Base-by-base conservation (phyloP, 2,329 filamentous ascomycete genomes). In the Apiospora arundinis region DNA sequence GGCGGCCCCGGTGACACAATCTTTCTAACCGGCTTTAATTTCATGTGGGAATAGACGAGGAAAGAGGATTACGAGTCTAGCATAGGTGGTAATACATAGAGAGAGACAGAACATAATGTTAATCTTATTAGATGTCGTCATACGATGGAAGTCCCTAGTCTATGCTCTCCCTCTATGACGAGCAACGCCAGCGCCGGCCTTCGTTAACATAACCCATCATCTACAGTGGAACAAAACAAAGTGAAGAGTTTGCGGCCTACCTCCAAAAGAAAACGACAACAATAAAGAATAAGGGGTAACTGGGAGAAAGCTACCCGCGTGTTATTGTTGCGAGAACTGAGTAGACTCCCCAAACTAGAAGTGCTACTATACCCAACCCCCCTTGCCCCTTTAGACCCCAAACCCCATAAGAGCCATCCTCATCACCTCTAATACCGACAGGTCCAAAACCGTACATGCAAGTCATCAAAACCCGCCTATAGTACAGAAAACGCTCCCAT, bases 401-500 rank as follows among this genome's bases (percentile, higher is more conserved):
- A 40, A 23, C 40, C 32, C 32, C 56, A 23, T 12, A 40, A n/a
- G 14, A 32, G 49, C 6, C 1, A 60, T 7, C 18, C 21, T 40
- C 32, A 60, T 37, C 28, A n/a, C 16, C 49, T 32, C 49, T 6
- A 40, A 40, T 32, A 40, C 56, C 56, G 21, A 63, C 56, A 6
- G 16, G 11, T 16, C 42, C 42, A 18, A 42, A 42, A 9, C 23
- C 32, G 56, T 63, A 40, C 56, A 40, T 63, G 32, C 56, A 63
- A 63, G 56, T 40, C 56, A 60, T 60, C 21, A 60, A 60, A 60
- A 37, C 28, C 52, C 52, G 52, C 52, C 52, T 60, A n/a, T 37
- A 60, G 52, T 60, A 60, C 52, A 60, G 16, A 37, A 12, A 21
- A 12, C 56, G 32, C 56, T 40, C 32, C 32, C 32, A 40, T 23